phyloP scores from a whole-genome alignment of 768 basidiomycete species.

The Termitomyces sp. region DNA sequence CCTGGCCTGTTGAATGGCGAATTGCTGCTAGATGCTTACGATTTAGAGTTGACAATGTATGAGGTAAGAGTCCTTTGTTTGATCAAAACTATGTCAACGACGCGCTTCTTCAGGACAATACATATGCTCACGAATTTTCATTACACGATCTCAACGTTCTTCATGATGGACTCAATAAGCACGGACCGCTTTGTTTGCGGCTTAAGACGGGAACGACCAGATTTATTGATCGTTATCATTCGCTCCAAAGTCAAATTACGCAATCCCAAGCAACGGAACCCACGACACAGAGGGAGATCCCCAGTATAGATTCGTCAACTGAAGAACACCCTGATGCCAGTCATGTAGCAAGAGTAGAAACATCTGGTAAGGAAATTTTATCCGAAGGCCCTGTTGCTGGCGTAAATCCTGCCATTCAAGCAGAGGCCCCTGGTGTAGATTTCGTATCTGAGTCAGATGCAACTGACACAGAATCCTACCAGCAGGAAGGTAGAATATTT shows the following conservation, averaged over 20 bases:
- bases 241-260: constrained; percentile 52
- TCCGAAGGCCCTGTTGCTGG: background rate
- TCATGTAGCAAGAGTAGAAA: background rate
- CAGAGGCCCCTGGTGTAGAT: background rate
- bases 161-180: constrained; percentile 57
- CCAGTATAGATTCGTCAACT: background rate
- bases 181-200: constrained; percentile 58
- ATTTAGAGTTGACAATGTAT: constrained; percentile 55
- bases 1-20: constrained; percentile 52
- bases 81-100: background rate
- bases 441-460: background rate
- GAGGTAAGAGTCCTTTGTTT: constrained; percentile 42
- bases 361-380: background rate
- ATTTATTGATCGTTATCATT: constrained; percentile 62
- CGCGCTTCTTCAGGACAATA: constrained; percentile 49
- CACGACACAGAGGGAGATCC: background rate
- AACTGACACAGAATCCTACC: background rate
- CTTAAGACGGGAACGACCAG: constrained; percentile 45
- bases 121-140: constrained; percentile 61
- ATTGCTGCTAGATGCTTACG: constrained; percentile 64
- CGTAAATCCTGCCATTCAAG: background rate
- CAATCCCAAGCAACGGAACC: constrained; percentile 18
- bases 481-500: background rate
- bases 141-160: constrained; percentile 68
- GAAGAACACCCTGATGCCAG: background rate